phyloP scores from a whole-genome alignment of 2,329 filamentous ascomycete species.

The Fusarium equiseti region DNA sequence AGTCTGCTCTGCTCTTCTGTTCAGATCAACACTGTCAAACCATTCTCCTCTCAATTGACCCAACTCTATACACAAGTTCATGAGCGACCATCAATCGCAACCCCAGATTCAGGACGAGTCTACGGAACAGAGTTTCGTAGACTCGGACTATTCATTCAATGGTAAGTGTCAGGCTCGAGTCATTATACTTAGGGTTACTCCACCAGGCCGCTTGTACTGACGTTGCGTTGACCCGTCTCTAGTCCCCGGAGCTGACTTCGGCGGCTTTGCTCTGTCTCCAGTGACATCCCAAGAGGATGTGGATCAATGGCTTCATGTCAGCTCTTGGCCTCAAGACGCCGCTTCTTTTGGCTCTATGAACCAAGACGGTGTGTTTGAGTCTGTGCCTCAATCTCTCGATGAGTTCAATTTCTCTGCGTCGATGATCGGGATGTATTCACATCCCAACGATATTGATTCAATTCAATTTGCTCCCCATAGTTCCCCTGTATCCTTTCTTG shows the following conservation, averaged over 20 bases:
- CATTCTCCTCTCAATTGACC: conserved; percentile 1
- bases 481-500: not conserved
- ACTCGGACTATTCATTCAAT: conserved; percentile 30
- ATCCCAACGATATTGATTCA: not conserved
- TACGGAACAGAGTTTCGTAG: conserved; percentile 25
- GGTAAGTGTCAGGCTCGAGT: conserved; percentile 32
- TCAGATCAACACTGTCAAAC: not conserved
- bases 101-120: conserved; percentile 30
- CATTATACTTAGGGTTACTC: conserved; percentile 23
- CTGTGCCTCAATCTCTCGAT: not conserved
- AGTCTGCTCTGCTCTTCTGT: conserved; percentile 2
- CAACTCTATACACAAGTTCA: conserved; percentile 4
- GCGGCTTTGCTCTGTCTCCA: not conserved
- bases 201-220: conserved; percentile 15
- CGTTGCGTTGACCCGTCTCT: conserved; percentile 11
- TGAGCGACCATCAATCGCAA: conserved; percentile 16
- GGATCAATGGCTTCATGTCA: conserved; percentile 14
- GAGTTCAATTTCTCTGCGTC: not conserved
- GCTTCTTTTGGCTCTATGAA: conserved; percentile 12
- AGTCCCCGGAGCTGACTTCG: conserved; percentile 20
- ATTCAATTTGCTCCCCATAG: not conserved
- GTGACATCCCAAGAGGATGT: conserved; percentile 15
- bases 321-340: not conserved
- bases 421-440: conserved; percentile 3
- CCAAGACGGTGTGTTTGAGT: conserved; percentile 3